phyloP scores from a whole-genome alignment of 2,329 filamentous ascomycete species.

The Aureobasidium sp. region DNA sequence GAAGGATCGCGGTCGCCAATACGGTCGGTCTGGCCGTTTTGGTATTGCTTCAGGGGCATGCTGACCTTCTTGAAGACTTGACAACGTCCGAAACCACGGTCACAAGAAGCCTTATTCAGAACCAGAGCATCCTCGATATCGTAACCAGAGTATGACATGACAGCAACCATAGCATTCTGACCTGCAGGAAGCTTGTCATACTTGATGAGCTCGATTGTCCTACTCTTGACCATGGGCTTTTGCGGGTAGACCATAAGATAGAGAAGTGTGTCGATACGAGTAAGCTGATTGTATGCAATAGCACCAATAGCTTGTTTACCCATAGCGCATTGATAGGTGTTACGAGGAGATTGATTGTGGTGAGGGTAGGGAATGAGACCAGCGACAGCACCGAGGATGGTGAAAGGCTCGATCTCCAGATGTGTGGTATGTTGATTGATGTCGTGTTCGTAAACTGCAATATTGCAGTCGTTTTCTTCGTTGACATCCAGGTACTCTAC shows the following conservation, averaged over 20 bases:
- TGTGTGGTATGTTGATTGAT: constrained; percentile 82
- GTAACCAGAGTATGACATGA: constrained; percentile 99
- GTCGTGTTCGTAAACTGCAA: constrained; percentile 81
- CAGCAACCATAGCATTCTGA: constrained; percentile 93
- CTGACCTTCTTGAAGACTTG: constrained; percentile 97
- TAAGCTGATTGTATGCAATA: constrained; percentile 97
- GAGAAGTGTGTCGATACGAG: constrained; percentile 89
- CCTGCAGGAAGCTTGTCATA: constrained; percentile 97
- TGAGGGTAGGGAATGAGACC: constrained; percentile 96
- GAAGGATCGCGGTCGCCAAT: constrained; percentile 53
- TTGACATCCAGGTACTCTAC: constrained; percentile 98
- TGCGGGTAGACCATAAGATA: constrained; percentile 98
- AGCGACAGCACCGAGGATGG: constrained; percentile 88
- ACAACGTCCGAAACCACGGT: constrained; percentile 90
- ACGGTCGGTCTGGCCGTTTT: constrained; percentile 63
- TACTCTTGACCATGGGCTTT: constrained; percentile 92
- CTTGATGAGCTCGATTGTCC: constrained; percentile 92
- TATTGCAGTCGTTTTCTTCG: constrained; percentile 93
- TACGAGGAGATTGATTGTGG: constrained; percentile 97
- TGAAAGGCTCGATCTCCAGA: constrained; percentile 96
- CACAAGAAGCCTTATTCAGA: constrained; percentile 90
- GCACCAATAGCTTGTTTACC: constrained; percentile 99
- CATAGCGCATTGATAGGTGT: constrained; percentile 98
- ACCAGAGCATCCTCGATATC: constrained; percentile 99
- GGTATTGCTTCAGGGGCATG: constrained; percentile 79